Base-by-base conservation (phyloP, 2,329 filamentous ascomycete genomes). In the Xylaria sp. region DNA sequence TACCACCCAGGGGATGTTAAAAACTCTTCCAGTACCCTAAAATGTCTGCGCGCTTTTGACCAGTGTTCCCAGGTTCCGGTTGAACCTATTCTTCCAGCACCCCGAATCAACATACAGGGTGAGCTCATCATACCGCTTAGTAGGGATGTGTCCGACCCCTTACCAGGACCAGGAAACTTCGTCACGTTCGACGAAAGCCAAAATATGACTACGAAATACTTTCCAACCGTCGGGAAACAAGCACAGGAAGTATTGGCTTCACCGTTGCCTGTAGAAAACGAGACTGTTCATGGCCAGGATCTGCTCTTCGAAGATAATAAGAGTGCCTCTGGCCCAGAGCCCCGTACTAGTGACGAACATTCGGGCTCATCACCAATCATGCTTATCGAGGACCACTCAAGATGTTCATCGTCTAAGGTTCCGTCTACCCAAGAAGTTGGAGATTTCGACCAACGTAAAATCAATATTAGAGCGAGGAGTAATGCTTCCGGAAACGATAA, bases 271-370 rank as follows among this genome's bases (percentile, higher is more conserved):
- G 76, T 78, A 18, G 73, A 77, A 43, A 74, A 74, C 1, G 73
- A 73, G n/a, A 81, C 79, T 0, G 77, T 80, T 7, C 71, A 78
- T 9, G 80, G 79, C 7, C 73, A 78, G 7, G 77, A 80, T 9
- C 71, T 75, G 15, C 70, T 80, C 13, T 81, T 81, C 52, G 78
- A 80, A 7, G 62, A 66, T 41, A 34, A 63, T 25, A 65, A 50
- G 39, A 60, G 60, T n/a, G 10, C 18, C 15, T 60, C 55, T 13
- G 60, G 36, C 9, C 6, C 41, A 9, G 68, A 63, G 23, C 43
- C 48, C 5, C 2, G 41, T 23, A 48, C n/a, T 18, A 15, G 25
- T 7, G 65, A 69, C 6, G 60, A 56, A 6, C 23, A 50, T 41
- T 46, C 32, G n/a, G 43, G 39, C 3, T 36, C n/a, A 5, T 23